A percentile compares a stretch with the other conserved stretches of the same genome.
These are phyloP conservation scores for Flammula alnicola DNA, from an alignment of 1,284 basidiomycete species.

Conservation along the genomic window DNA sequence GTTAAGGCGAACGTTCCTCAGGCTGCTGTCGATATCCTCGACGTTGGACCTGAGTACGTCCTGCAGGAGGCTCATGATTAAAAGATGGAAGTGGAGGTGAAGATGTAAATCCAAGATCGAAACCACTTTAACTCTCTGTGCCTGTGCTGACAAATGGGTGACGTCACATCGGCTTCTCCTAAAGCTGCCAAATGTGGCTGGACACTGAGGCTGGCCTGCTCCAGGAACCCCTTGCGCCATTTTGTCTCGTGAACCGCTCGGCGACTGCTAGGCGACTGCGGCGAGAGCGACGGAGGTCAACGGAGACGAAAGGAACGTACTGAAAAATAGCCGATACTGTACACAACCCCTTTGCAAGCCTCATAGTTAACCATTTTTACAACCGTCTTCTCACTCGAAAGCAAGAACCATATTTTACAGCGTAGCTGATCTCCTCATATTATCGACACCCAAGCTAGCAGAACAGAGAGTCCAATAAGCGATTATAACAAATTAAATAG, in stretches of 20 bases:
- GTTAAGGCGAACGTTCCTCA: constrained; percentile 37
- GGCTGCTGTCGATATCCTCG: constrained; percentile 50
- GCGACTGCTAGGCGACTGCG: too few relatives aligned
- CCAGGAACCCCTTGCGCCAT: neutral
- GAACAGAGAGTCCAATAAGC: constrained; percentile 16
- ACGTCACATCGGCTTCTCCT: constrained; percentile 11
- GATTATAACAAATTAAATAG: constrained; percentile 50
- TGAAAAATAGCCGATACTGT: too few relatives aligned
- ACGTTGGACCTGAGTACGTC: constrained; percentile 69
- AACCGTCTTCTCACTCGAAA: too few relatives aligned
- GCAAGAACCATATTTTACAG: too few relatives aligned
- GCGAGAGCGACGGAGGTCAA: too few relatives aligned
- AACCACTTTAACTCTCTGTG: constrained; percentile 2
- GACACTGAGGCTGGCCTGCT: neutral
- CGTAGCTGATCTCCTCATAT: too few relatives aligned
- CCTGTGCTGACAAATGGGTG: constrained; percentile 16
- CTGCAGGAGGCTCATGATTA: constrained; percentile 72
- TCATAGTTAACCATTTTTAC: too few relatives aligned
- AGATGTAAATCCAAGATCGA: constrained; percentile 1
- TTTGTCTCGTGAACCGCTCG: too few relatives aligned
- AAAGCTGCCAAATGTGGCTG: neutral
- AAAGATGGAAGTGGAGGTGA: constrained; percentile 32
- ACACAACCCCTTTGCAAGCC: too few relatives aligned
- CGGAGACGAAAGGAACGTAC: too few relatives aligned
- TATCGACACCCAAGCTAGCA: constrained; percentile 1